These are phyloP conservation scores for Saccharomycopsis olivae DNA, from an alignment of 805 yeast genomes.

Conservation along the genomic window DNA sequence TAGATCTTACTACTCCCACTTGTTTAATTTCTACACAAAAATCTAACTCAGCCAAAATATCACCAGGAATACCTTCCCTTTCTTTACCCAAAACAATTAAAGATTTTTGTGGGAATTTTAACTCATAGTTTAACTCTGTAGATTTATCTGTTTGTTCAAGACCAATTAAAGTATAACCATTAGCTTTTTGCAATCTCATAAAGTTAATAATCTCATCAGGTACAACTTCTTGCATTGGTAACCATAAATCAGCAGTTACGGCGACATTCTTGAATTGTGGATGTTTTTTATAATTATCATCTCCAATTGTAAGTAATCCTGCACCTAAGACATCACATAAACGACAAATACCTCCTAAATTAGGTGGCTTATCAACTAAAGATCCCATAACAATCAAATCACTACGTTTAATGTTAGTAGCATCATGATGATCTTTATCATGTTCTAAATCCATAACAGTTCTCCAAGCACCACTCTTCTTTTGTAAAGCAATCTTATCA, in stretches of 20 bases:
- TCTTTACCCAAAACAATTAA: conserved; percentile 76
- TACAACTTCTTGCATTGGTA: conserved; percentile 80
- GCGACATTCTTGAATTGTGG: conserved; percentile 79
- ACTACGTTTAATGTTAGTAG: conserved; percentile 48
- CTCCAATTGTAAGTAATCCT: conserved; percentile 68
- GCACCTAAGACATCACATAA: conserved; percentile 90
- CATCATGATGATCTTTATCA: conserved; percentile 26
- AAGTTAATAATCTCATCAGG: conserved; percentile 42
- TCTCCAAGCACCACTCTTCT: conserved; percentile 86
- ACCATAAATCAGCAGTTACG: conserved; percentile 91
- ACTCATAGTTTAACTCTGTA: conserved; percentile 49
- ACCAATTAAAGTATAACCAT: conserved; percentile 83
- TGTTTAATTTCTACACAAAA: conserved; percentile 86
- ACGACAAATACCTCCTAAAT: conserved; percentile 89
- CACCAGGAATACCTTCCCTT: conserved; percentile 86
- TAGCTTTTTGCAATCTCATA: conserved; percentile 45
- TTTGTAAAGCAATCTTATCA: conserved; percentile 51
- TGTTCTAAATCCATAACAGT: conserved; percentile 48
- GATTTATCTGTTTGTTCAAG: conserved; percentile 89
- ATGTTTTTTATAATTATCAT: conserved; percentile 47
- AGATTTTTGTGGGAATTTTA: conserved; percentile 71
- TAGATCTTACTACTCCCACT: conserved; percentile 83
- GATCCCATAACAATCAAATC: conserved; percentile 88
- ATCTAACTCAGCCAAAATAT: conserved; percentile 69
- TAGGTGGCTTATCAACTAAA: conserved; percentile 85